phyloP scores from a whole-genome alignment of 2,329 filamentous ascomycete species.

The Beauveria brongniartii region DNA sequence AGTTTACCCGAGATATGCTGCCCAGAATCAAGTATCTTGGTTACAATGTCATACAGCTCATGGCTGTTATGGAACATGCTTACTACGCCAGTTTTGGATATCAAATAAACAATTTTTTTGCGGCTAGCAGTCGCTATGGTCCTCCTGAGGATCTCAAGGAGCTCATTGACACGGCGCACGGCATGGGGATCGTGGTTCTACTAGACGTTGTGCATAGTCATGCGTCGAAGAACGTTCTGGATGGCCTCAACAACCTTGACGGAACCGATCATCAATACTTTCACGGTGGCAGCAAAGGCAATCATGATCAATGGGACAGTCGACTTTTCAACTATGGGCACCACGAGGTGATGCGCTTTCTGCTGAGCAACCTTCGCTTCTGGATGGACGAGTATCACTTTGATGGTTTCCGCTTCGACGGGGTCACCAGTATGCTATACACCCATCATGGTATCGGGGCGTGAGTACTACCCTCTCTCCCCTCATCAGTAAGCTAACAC shows the following conservation, averaged over 20 bases:
- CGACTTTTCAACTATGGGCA: constrained; percentile 94
- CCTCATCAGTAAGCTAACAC: constrained; percentile 17
- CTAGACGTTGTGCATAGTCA: constrained; percentile 97
- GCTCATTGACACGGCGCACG: constrained; percentile 88
- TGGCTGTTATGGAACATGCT: constrained; percentile 99
- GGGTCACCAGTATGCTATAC: constrained; percentile 98
- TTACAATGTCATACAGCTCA: constrained; percentile 96
- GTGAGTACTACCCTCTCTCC: constrained; percentile 42
- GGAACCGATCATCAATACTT: constrained; percentile 94
- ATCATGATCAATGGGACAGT: constrained; percentile 92
- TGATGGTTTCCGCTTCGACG: constrained; percentile 95
- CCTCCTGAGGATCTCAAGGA: constrained; percentile 92
- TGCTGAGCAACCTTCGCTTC: constrained; percentile 90
- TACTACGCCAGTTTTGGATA: constrained; percentile 99
- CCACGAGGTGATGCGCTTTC: constrained; percentile 91
- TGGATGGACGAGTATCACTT: constrained; percentile 99
- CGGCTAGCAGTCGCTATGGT: constrained; percentile 91
- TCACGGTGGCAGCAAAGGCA: constrained; percentile 75
- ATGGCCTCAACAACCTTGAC: constrained; percentile 94
- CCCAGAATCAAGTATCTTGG: constrained; percentile 83
- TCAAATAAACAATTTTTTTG: constrained; percentile 98
- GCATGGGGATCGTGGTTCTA: constrained; percentile 81
- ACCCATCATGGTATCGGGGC: constrained; percentile 93
- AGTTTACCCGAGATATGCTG: constrained; percentile 89
- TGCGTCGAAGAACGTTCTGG: constrained; percentile 92